Conservation (phyloP, 1,284 basidiomycete species). For the Cystobasidium slooffiae region DNA sequence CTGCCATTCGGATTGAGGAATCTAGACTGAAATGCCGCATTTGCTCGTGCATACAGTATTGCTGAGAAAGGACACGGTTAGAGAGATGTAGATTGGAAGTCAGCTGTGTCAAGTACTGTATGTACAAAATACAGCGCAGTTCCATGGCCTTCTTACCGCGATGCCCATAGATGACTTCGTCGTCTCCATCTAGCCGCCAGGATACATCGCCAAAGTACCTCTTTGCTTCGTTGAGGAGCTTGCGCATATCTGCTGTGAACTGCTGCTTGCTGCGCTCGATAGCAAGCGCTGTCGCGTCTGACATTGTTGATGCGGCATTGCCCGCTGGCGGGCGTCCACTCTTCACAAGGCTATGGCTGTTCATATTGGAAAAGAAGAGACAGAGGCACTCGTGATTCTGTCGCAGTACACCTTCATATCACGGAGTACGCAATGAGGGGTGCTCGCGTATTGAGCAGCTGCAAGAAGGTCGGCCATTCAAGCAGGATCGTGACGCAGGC, state of each 20-base stretch:
- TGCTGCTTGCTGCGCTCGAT: constrained; percentile 8
- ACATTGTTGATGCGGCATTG: constrained; percentile 1
- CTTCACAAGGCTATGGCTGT: background rate
- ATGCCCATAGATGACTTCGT: constrained; percentile 74
- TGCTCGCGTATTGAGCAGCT: too few relatives aligned
- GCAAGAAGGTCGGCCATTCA: too few relatives aligned
- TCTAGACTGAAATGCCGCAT: constrained; percentile 52
- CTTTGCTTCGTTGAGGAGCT: constrained; percentile 75
- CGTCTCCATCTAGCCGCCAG: constrained; percentile 66
- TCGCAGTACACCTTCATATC: too few relatives aligned
- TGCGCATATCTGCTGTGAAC: constrained; percentile 67
- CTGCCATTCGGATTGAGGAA: constrained; percentile 79
- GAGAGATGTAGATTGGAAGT: background rate
- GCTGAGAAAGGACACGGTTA: constrained; percentile 61
- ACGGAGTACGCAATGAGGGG: too few relatives aligned
- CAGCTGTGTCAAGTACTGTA: background rate
- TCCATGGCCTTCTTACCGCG: constrained; percentile 66
- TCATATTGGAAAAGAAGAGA: background rate
- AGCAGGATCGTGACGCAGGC: too few relatives aligned
- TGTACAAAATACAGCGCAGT: background rate
- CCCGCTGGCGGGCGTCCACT: too few relatives aligned
- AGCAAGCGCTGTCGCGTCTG: constrained; percentile 27
- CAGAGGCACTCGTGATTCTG: too few relatives aligned
- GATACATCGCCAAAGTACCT: constrained; percentile 90
- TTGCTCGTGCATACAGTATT: constrained; percentile 87